These are phyloP conservation scores for Aristolochia californica DNA, from an alignment of 164 flowering plant species.

Conservation along the genomic window DNA sequence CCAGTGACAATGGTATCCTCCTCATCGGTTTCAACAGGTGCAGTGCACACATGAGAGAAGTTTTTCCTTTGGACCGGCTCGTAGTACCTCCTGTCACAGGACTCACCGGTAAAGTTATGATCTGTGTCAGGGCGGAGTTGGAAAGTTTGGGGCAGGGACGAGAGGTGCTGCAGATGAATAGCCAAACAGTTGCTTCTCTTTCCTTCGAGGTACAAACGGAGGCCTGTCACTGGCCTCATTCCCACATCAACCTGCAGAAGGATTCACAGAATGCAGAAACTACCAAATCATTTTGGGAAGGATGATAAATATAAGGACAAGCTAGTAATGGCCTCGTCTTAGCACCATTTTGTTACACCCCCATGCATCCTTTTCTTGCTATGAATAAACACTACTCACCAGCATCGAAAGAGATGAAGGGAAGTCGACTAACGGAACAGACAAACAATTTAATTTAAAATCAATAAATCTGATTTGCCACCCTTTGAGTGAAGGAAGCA, in stretches of 20 bases:
- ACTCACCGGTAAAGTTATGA: constrained; percentile 27
- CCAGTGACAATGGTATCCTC: constrained; percentile 82
- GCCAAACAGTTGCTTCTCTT: constrained; percentile 70
- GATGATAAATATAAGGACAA: too few relatives aligned
- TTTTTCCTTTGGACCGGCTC: constrained; percentile 88
- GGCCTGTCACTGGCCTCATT: constrained; percentile 77
- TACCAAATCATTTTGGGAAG: not conserved
- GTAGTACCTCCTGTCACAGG: constrained; percentile 52
- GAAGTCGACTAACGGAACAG: too few relatives aligned
- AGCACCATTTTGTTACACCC: too few relatives aligned
- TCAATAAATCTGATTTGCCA: too few relatives aligned
- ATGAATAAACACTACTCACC: too few relatives aligned
- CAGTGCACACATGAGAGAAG: constrained; percentile 95
- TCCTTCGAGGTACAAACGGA: constrained; percentile 76
- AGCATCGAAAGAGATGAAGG: too few relatives aligned
- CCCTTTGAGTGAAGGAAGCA: too few relatives aligned
- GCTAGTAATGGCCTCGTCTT: too few relatives aligned
- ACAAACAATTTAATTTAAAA: too few relatives aligned
- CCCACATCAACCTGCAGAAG: constrained; percentile 72
- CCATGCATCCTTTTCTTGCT: too few relatives aligned
- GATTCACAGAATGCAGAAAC: not conserved
- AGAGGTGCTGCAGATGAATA: constrained; percentile 85
- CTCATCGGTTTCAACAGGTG: constrained; percentile 81
- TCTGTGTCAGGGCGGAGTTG: constrained; percentile 45
- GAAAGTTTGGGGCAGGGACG: constrained; percentile 65